Base-by-base conservation (phyloP, 306 rosid species). In the Quercus variabilis region DNA sequence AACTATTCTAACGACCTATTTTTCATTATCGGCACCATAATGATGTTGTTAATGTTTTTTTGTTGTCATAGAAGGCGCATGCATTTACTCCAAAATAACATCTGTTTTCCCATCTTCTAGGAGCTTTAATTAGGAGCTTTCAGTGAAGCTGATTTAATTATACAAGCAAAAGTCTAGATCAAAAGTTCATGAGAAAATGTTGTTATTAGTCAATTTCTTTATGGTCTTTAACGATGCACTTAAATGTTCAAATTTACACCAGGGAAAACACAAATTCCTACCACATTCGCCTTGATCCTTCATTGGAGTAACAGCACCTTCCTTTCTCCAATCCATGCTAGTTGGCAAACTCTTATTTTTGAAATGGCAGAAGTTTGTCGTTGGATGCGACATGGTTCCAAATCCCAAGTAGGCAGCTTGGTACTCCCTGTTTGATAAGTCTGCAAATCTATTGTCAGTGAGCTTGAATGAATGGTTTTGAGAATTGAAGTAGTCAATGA, bases 231-330 rank as follows among this genome's bases (percentile, higher is more conserved):
- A 77, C 28, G 55, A 51, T 60, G 76, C 25, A 38, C 76, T 63
- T 56, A 12, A 10, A 69, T 20, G 76, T 64, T 60, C 49, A 58
- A 74, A 4, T 33, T 19, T 35, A 19, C 51, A 1, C 5, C 4
- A 14, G 5, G 5, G 31, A 30, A 51, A 30, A 1, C 38, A 56
- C 0, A 60, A 78, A 78, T 81, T 43, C 57, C 68, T 94, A 94
- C 97, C 97, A 55, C 98, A 90, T 55, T 59, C 43, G 82, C 96
- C 92, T 85, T 92, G 97, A 80, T 94, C 76, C 81, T 88, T 94
- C 78, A 94, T 13, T 6, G 76, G 87, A 58, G 94, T 89, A 70
- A 89, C 86, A 5, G 90, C 89, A 14, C 92, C 92, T 35, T 79
- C 80, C 71, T 81, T 76, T 87, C 97, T 90, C 97, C 98, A 92